Evolutionary conservation across 2,329 filamentous ascomycete genomes (phyloP).

Genomic region (Aureobasidium sp.): DNA sequence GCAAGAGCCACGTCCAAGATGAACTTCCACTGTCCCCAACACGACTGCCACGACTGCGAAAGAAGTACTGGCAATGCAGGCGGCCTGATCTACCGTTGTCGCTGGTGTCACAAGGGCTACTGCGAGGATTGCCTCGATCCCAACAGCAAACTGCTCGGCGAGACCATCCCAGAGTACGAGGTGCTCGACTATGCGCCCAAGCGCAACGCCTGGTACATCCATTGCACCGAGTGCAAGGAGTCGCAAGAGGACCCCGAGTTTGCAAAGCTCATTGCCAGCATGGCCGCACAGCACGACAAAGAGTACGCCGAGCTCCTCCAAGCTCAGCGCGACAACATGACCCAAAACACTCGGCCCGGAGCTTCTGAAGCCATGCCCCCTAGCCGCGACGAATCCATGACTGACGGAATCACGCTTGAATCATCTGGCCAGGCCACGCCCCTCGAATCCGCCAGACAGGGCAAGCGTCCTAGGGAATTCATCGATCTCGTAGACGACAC

Average conservation of each 20-base stretch:
- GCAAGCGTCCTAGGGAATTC: background rate
- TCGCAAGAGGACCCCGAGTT: slow-evolving; percentile 26
- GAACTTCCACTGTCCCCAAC: slow-evolving; percentile 48
- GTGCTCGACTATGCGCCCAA: slow-evolving; percentile 39
- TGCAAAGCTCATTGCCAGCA: background rate
- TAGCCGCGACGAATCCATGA: slow-evolving; percentile 4
- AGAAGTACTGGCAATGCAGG: slow-evolving; percentile 46
- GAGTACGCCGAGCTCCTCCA: background rate
- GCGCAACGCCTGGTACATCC: slow-evolving; percentile 45
- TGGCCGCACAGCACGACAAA: background rate
- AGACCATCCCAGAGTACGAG: slow-evolving; percentile 47
- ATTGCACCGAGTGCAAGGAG: slow-evolving; percentile 42
- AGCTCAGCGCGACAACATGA: background rate
- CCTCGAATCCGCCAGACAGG: background rate
- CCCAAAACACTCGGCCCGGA: background rate
- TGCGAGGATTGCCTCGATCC: slow-evolving; percentile 55
- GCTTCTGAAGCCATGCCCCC: background rate
- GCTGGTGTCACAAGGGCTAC: slow-evolving; percentile 49
- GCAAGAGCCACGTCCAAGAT: slow-evolving; percentile 36
- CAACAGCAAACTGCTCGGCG: slow-evolving; percentile 43
- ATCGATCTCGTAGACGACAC: background rate
- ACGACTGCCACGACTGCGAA: slow-evolving; percentile 47
- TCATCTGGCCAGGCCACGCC: slow-evolving; percentile 8
- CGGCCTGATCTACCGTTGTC: slow-evolving; percentile 46
- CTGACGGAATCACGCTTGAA: slow-evolving; percentile 4